These are phyloP conservation scores for Fusarium sp. DNA, from an alignment of 2,329 filamentous ascomycete genomes.

Conservation along the genomic window DNA sequence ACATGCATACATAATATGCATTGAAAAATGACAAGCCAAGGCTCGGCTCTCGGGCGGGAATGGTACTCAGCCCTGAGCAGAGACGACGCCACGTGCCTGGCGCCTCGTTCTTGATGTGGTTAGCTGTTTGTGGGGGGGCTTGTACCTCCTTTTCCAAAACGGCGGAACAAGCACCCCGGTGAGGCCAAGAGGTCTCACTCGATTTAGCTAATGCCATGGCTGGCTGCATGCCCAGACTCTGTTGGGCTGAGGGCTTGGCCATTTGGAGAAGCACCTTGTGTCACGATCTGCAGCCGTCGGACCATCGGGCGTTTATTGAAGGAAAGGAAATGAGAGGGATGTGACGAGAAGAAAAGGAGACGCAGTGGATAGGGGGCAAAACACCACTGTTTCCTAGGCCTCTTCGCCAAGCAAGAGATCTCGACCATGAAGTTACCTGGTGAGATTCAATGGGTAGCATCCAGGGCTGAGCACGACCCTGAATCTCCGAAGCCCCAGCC, in stretches of 20 bases:
- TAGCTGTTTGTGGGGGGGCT: neutral
- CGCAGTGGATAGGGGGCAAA: too few relatives aligned
- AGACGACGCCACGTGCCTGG: neutral
- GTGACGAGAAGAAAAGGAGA: neutral
- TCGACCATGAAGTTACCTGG: neutral
- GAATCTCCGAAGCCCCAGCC: neutral
- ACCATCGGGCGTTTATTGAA: neutral
- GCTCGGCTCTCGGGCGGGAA: neutral
- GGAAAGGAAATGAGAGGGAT: neutral
- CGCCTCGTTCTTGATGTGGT: neutral
- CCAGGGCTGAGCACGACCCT: neutral
- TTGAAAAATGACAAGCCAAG: neutral
- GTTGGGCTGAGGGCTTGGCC: neutral
- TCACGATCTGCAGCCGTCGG: neutral
- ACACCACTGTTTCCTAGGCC: neutral
- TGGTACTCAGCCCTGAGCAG: neutral
- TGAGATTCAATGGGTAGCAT: neutral
- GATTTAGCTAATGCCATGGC: neutral
- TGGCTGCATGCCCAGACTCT: neutral
- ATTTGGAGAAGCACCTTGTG: neutral
- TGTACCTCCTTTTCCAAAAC: neutral
- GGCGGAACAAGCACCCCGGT: neutral
- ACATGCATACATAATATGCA: neutral
- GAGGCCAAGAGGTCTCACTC: neutral
- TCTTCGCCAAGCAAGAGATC: neutral